Evolutionary conservation across 164 flowering plant species (phyloP).

Genomic region (Vitis cinerea): DNA sequence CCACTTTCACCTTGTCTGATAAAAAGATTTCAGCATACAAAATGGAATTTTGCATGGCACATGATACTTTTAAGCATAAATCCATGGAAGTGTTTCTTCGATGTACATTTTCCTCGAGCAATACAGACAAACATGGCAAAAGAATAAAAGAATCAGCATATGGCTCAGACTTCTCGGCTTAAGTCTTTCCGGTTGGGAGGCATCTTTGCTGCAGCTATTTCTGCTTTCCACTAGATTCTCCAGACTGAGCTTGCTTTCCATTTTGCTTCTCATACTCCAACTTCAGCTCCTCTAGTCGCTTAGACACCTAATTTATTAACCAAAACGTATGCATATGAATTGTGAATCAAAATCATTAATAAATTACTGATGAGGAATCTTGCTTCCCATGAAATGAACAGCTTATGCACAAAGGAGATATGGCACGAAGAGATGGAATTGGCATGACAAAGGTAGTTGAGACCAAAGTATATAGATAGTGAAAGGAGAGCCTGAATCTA

Average conservation of each 20-base stretch:
- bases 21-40: too few species aligned
- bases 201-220: constrained; percentile 17
- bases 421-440: not conserved
- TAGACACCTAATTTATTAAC: constrained; percentile 41
- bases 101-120: too few species aligned
- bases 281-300: constrained; percentile 45
- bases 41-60: too few species aligned
- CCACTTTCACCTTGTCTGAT: too few species aligned
- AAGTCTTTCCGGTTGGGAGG: not conserved
- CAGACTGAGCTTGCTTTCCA: constrained; percentile 26
- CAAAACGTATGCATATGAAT: constrained; percentile 2
- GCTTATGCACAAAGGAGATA: not conserved
- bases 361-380: not conserved
- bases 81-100: too few species aligned
- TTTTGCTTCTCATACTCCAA: constrained; percentile 45
- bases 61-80: too few species aligned
- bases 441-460: not conserved
- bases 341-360: not conserved
- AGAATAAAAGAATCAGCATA: too few species aligned
- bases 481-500: too few species aligned
- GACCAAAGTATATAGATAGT: too few species aligned
- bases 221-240: constrained; percentile 17
- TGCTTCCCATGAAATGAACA: not conserved
- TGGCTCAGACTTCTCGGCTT: too few species aligned
- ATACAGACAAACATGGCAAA: too few species aligned